phyloP scores from a whole-genome alignment of 192 early-diverging fungal species.

The Coemansia sp. region DNA sequence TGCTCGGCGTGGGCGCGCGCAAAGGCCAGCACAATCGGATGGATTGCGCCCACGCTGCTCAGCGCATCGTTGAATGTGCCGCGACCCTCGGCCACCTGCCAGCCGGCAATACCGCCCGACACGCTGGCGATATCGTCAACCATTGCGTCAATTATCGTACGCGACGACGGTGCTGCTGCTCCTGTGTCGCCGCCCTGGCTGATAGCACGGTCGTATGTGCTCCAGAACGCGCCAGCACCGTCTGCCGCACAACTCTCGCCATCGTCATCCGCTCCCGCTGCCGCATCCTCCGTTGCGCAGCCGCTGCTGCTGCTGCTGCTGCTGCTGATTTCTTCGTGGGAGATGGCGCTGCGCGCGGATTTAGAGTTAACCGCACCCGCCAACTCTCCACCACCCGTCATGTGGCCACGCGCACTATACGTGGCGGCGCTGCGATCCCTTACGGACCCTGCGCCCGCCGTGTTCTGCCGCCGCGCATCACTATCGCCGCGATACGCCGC shows the following conservation, averaged over 20 bases:
- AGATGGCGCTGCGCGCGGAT: not conserved
- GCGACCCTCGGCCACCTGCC: slow-evolving; percentile 31
- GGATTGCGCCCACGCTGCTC: slow-evolving; percentile 24
- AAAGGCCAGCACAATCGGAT: slow-evolving; percentile 44
- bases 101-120: slow-evolving; percentile 22
- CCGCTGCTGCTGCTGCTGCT: not conserved
- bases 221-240: slow-evolving; percentile 28
- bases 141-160: slow-evolving; percentile 43
- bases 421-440: not conserved
- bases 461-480: not conserved
- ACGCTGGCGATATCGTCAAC: slow-evolving; percentile 25
- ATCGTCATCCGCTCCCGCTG: not conserved
- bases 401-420: slow-evolving; percentile 5
- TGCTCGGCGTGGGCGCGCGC: slow-evolving; percentile 32
- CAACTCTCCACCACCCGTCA: not conserved
- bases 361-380: not conserved
- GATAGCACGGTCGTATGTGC: slow-evolving; percentile 26
- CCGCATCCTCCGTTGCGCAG: too few relatives aligned
- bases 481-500: not conserved
- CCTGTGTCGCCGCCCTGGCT: slow-evolving; percentile 24
- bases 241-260: not conserved
- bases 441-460: not conserved
- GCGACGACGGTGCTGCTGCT: not conserved
- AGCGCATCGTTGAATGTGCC: slow-evolving; percentile 50
- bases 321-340: not conserved